phyloP scores from a whole-genome alignment of 2,329 filamentous ascomycete species.

The Tolypocladium sp. region DNA sequence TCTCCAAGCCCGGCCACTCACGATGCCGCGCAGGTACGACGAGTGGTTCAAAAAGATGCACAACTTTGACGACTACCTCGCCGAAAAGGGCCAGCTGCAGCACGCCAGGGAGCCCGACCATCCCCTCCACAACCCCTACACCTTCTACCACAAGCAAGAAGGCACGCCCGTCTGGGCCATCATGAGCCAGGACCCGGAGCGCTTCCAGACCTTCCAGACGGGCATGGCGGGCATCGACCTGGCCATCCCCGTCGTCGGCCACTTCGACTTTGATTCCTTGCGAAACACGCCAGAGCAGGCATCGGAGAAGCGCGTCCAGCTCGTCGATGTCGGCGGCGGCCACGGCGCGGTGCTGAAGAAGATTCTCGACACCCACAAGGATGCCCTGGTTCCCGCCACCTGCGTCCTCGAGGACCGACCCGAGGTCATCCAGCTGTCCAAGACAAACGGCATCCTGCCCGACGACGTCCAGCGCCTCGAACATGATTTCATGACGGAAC shows the following conservation, averaged over 20 bases:
- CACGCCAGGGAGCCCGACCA: slow-evolving; percentile 16
- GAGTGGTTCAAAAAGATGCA: slow-evolving; percentile 23
- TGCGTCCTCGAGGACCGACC: slow-evolving; percentile 16
- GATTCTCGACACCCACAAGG: slow-evolving; percentile 18
- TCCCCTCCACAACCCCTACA: slow-evolving; percentile 19
- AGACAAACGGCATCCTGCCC: slow-evolving; percentile 8
- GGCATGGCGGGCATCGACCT: slow-evolving; percentile 22
- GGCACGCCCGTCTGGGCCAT: slow-evolving; percentile 22
- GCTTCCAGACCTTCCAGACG: slow-evolving; percentile 18
- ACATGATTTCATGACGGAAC: slow-evolving; percentile 20
- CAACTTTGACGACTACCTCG: slow-evolving; percentile 23
- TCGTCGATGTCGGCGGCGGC: slow-evolving; percentile 22
- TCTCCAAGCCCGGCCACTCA: background rate
- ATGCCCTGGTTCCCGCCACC: slow-evolving; percentile 10
- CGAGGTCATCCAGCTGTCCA: slow-evolving; percentile 16
- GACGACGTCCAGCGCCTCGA: slow-evolving; percentile 9
- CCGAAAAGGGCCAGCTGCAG: slow-evolving; percentile 8
- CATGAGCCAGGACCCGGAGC: slow-evolving; percentile 20
- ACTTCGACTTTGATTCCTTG: slow-evolving; percentile 19
- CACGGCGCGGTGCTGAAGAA: slow-evolving; percentile 17
- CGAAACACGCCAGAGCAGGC: slow-evolving; percentile 11
- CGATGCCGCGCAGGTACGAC: slow-evolving; percentile 15
- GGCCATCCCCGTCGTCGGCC: slow-evolving; percentile 20
- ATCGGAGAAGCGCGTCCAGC: slow-evolving; percentile 10
- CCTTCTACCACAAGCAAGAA: slow-evolving; percentile 19